Base-by-base conservation (phyloP, 805 yeast species). In the Komagataella mondaviorum region DNA sequence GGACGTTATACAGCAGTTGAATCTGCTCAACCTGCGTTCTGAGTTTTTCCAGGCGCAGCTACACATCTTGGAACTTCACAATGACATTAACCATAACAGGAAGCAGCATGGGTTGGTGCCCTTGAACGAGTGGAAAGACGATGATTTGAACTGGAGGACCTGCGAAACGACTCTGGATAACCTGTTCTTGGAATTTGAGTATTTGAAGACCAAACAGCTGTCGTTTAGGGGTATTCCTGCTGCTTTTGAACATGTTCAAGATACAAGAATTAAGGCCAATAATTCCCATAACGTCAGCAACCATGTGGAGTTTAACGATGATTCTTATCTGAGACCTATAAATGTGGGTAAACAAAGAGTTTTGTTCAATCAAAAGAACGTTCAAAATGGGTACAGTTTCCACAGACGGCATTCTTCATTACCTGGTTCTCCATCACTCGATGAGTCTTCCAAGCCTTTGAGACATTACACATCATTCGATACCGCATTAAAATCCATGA, bases 101-200 rank as follows among this genome's bases (percentile, higher is more conserved):
- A 6, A 55, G 58, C 2, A 50, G 55, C 43, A 56, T 47, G 63
- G 61, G 4, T 24, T 56, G 7, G 49, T 51, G 16, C 61, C 59
- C 44, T 55, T 57, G 39, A 50, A 52, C 16, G 54, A 56, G n/a
- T 52, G 60, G 59, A 58, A 60, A 52, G 70, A 68, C 48, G 59
- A 61, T n/a, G 69, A 65, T 45, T 56, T 71, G 30, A 71, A 71
- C 52, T 70, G 73, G 73, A 64, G 69, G 61, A 71, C 76, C 4
- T 67, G 71, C 0, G 73, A 71, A 50, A 72, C 76, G 1, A 73
- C 77, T 2, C 59, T 71, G 47, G 76, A 72, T 18, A 74, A 74
- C 53, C 51, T 74, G 20, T 63, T 64, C 43, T 57, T 69, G 48
- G 78, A 74, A 54, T 73, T 63, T 52, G 60, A 63, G 16, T 70